A percentile compares a stretch with the other conserved stretches of the same genome.
These are phyloP conservation scores for Penicillium glabrum DNA, from an alignment of 2,329 filamentous ascomycete genomes.

Conservation along the genomic window DNA sequence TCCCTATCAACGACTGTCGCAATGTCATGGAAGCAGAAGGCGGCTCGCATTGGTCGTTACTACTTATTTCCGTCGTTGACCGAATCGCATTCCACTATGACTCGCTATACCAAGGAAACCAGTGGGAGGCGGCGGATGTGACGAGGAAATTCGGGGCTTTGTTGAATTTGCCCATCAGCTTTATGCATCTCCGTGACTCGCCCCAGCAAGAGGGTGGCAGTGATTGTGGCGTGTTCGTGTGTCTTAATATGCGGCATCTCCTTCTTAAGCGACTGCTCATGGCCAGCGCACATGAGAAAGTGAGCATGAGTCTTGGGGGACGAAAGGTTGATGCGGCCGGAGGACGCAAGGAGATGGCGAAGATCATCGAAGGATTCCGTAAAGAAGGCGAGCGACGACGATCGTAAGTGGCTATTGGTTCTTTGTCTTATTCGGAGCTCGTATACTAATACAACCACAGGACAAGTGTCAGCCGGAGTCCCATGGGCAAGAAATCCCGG, in stretches of 20 bases:
- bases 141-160: conserved; percentile 68
- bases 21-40: conserved; percentile 78
- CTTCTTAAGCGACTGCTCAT: conserved; percentile 78
- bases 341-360: conserved; percentile 86
- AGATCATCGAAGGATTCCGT: conserved; percentile 80
- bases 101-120: conserved; percentile 74
- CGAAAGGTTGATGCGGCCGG: conserved; percentile 78
- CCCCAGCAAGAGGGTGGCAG: conserved; percentile 90
- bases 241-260: conserved; percentile 91
- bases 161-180: conserved; percentile 65
- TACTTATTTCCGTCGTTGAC: conserved; percentile 86
- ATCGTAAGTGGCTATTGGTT: conserved; percentile 61
- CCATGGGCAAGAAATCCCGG: conserved; percentile 25
- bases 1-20: conserved; percentile 87
- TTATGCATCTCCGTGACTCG: conserved; percentile 78
- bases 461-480: conserved; percentile 19
- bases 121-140: conserved; percentile 68
- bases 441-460: conserved; percentile 6
- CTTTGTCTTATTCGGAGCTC: not conserved
- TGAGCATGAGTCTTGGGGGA: conserved; percentile 89
- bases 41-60: conserved; percentile 90
- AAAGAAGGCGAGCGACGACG: conserved; percentile 83
- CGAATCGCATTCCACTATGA: conserved; percentile 97
- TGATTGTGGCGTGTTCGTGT: conserved; percentile 96
- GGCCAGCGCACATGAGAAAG: conserved; percentile 78